Evolutionary conservation across 129 eudicot species (phyloP), one percentile per base, ranked within the genome.

Genomic region (Oenanthe sinensis): DNA sequence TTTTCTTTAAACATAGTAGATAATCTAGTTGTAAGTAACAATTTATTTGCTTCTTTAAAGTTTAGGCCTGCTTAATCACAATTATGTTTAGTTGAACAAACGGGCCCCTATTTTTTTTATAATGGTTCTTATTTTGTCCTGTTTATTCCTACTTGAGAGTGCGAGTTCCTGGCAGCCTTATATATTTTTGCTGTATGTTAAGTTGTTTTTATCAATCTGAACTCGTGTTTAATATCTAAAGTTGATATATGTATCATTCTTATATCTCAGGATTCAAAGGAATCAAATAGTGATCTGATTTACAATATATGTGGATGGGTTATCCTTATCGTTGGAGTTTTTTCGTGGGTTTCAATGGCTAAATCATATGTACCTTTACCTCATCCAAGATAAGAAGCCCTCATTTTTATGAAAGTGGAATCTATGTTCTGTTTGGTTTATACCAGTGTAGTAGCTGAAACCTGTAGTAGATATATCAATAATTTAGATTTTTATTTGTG

Each of bases 281-380:
- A 87, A 47, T 83, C 74, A 81, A 86, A 75, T 78, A 85, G 85
- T 77, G 91, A 89, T 83, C 71, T 85, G 20, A 79, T 47, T 81
- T 89, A 87, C 33, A 89, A 87, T 62, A 80, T 89, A 77, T 74
- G 79, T 45, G 93, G 93, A 70, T 89, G 93, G 93, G 62, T 89
- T 46, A 81, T 85, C 48, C 93, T 89, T 45, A 86, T 83, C 11
- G 86, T 82, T 75, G 91, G 91, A 50, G 42, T 89, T 54, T 75
- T 87, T 39, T 79, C 83, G 19, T 87, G 86, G 89, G 65, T 87
- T 20, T 87, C 86, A 47, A 85, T 85, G 85, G 82, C 91, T 52
- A 87, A 83, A 77, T 82, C 87, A 81, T 62, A 87, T 39, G 74
- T 79, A 11, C 89, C 89, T 50, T 85, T 91, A 43, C 68, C 33